Evolutionary conservation across 2,329 filamentous ascomycete species (phyloP), one percentile per base, ranked within the genome.

Genomic region (Curvularia eragrostidis): DNA sequence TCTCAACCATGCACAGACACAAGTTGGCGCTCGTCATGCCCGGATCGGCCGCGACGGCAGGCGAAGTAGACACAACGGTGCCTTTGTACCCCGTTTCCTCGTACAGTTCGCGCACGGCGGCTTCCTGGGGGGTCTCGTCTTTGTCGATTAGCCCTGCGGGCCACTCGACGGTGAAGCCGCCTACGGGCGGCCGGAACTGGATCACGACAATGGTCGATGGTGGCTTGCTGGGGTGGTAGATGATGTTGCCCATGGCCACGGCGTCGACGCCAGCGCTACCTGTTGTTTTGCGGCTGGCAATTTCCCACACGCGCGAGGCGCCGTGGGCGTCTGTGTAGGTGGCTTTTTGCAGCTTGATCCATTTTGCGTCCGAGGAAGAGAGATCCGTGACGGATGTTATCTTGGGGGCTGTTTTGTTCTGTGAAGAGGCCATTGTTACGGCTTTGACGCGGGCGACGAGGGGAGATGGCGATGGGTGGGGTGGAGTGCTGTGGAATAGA

Each of bases 221-320:
- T 3, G 67, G 65, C 6, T 66, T 63, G 48, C 59, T 48, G n/a
- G 71, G 65, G 47, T 70, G 63, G 53, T 70, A 62, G 52, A 92
- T 79, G 60, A 91, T 84, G 54, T 88, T 89, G 18, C 91, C 81
- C 62, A 92, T 91, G 55, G 88, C 88, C 15, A 91, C 89, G 51
- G 87, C 89, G 69, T 91, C 89, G 49, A 70, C 48, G 41, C 67
- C 67, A 0, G 63, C 49, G 52, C 89, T 85, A 32, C 84, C 83
- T 50, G 82, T 81, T 0, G 88, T 91, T 21, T 81, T 83, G 21
- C 89, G 84, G 72, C 89, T 86, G 5, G 88, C 88, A 1, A 87
- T 87, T 73, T 91, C 89, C 89, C 89, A 91, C 39, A 83, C 84
- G 49, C 89, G 82, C 0, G 76, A 71, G 10, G 77, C 77, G 65